Evolutionary conservation across 768 basidiomycete genomes (phyloP), one percentile per base, ranked within the genome.

Genomic region (Fistulinella prunicolor): DNA sequence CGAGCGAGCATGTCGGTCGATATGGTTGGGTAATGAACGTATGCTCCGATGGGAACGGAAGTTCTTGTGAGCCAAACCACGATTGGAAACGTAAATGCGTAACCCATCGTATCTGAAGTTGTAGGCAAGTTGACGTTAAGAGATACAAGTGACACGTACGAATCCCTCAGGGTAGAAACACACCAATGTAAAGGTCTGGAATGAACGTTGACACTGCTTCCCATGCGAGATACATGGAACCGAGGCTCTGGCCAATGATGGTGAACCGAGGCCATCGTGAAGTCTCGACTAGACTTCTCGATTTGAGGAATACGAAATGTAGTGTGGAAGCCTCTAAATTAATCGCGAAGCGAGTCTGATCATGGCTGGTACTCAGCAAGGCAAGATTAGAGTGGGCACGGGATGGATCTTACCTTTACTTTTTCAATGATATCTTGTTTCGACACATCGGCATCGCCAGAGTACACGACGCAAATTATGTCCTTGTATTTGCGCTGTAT

Each of bases 11-110:
- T 98, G 55, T 93, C 85, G 8, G 86, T 87, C 61, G 90, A 93
- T 62, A 99, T 95, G 7, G 90, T 96, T 1, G 96, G 96, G 62
- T 96, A 99, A 66, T 99, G 96, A 9, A 93, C 82, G 58, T 98
- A 99, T 23, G 93, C 88, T 9, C 88, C 93, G 20, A 95, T 77
- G 3, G 89, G 84, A 34, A 91, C 75, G 14, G 73, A 63, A 14
- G 80, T 76, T 38, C 56, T 55, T 17, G 66, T 66, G 2, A 95
- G 60, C 43, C 81, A 67, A 1, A 79, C 69, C 8, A 94, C 83
- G 24, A 88, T 70, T 16, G 86, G 91, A 65, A 90, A 93, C 2
- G 92, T 91, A 62, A 97, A 97, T 0, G 94, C 93, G 58, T 94
- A 96, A 23, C 96, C 96, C 94, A 98, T 98, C 0, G 94, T 92